These are phyloP conservation scores for Kalaharituber pfeilii DNA, from an alignment of 2,329 filamentous ascomycete species.

Conservation along the genomic window DNA sequence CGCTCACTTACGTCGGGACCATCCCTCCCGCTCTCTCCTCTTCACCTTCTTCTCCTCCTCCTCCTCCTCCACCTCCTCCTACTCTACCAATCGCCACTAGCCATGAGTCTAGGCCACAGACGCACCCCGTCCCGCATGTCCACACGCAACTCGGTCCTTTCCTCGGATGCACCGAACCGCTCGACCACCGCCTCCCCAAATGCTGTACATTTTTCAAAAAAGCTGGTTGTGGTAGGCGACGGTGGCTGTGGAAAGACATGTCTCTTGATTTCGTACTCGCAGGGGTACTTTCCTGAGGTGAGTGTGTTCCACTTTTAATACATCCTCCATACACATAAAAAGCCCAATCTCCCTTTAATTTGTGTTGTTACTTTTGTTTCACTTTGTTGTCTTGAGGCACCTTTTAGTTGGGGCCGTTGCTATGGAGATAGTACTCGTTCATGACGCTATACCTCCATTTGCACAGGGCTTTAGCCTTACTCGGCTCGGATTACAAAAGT, in stretches of 20 bases:
- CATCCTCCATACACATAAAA: too few relatives aligned
- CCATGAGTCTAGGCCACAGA: neutral
- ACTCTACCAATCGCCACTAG: neutral
- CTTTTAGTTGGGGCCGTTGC: slow-evolving; percentile 3
- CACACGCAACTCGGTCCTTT: neutral
- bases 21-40: neutral
- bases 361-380: too few relatives aligned
- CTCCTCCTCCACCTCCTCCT: neutral
- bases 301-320: slow-evolving; percentile 23
- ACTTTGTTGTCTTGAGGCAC: too few relatives aligned
- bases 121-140: neutral
- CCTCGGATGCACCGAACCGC: neutral
- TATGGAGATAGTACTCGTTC: neutral
- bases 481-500: too few relatives aligned
- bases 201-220: slow-evolving; percentile 50
- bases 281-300: slow-evolving; percentile 98
- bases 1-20: too few relatives aligned
- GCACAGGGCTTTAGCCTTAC: neutral
- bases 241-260: slow-evolving; percentile 98
- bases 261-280: slow-evolving; percentile 93
- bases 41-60: neutral
- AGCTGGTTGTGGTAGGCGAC: slow-evolving; percentile 96
- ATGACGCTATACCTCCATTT: neutral
- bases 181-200: slow-evolving; percentile 13
- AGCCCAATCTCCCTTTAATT: too few relatives aligned